Conservation (phyloP, 306 rosid genomes). For the Corylus avellana region DNA sequence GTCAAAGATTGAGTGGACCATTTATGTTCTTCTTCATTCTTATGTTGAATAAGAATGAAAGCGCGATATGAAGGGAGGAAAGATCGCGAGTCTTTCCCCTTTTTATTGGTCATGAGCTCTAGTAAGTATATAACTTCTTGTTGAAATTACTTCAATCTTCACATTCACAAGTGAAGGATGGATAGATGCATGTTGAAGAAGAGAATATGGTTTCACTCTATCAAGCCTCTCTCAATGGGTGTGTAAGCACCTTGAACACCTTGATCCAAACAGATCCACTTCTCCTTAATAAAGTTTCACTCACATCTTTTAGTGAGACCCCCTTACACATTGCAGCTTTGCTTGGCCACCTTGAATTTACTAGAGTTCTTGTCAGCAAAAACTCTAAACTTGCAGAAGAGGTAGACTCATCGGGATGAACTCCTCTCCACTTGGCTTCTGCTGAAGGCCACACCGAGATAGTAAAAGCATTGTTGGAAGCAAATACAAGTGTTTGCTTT, state of each 20-base stretch:
- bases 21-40: no score
- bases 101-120: no score
- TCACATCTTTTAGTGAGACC: slow-evolving; percentile 14
- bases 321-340: slow-evolving; percentile 16
- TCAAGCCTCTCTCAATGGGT: neutral
- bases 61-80: no score
- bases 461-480: neutral
- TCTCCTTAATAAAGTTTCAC: slow-evolving; percentile 18
- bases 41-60: no score
- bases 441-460: slow-evolving; percentile 8
- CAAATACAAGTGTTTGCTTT: neutral
- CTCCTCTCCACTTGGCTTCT: slow-evolving; percentile 27
- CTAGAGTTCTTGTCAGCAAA: neutral
- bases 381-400: neutral
- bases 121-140: no score
- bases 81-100: no score
- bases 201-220: neutral
- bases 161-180: neutral
- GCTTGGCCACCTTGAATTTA: slow-evolving; percentile 18
- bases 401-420: neutral
- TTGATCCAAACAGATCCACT: slow-evolving; percentile 5
- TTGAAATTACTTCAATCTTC: no score
- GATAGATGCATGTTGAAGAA: neutral
- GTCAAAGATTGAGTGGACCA: no score
- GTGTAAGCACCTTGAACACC: slow-evolving; percentile 1